These are phyloP conservation scores for Kwoniella botswanensis DNA, from an alignment of 768 basidiomycete species.

Conservation along the genomic window DNA sequence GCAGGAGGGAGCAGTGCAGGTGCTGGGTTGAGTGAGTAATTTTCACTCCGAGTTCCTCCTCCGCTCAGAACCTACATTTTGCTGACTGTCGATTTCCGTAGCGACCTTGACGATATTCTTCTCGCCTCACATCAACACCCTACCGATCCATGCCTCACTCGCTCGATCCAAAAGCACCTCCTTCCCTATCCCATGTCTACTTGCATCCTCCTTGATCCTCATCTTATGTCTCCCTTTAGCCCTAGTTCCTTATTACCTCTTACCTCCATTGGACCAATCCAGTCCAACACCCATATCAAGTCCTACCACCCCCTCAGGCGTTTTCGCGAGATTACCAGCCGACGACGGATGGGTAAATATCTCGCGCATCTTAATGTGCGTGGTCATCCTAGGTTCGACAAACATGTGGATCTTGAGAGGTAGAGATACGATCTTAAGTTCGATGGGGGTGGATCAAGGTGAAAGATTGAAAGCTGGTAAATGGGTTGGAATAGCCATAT, in stretches of 20 bases:
- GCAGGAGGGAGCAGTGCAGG: constrained; percentile 45
- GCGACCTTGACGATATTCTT: constrained; percentile 52
- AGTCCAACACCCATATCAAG: constrained; percentile 16
- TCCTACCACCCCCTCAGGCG: constrained; percentile 34
- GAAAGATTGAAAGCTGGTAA: constrained; percentile 47
- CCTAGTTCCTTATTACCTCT: constrained; percentile 57
- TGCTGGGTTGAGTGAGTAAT: constrained; percentile 53
- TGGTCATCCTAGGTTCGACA: constrained; percentile 40
- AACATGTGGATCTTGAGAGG: constrained; percentile 51
- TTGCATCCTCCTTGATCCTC: constrained; percentile 41
- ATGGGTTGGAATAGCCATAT: constrained; percentile 49
- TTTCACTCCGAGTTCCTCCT: too few species aligned
- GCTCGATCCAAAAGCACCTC: constrained; percentile 46
- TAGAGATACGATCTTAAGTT: constrained; percentile 43
- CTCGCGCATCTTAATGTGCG: constrained; percentile 50
- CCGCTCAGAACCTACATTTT: too few species aligned
- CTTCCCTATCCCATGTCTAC: constrained; percentile 51
- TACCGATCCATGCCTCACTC: constrained; percentile 50
- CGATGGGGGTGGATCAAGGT: constrained; percentile 49
- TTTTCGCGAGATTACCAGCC: constrained; percentile 40
- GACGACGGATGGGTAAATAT: constrained; percentile 53
- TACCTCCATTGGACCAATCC: constrained; percentile 27
- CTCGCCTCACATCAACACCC: constrained; percentile 54
- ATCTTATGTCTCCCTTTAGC: constrained; percentile 50
- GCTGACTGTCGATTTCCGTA: too few species aligned